Base-by-base conservation (phyloP, 2,329 filamentous ascomycete genomes). In the Botrytis porri region DNA sequence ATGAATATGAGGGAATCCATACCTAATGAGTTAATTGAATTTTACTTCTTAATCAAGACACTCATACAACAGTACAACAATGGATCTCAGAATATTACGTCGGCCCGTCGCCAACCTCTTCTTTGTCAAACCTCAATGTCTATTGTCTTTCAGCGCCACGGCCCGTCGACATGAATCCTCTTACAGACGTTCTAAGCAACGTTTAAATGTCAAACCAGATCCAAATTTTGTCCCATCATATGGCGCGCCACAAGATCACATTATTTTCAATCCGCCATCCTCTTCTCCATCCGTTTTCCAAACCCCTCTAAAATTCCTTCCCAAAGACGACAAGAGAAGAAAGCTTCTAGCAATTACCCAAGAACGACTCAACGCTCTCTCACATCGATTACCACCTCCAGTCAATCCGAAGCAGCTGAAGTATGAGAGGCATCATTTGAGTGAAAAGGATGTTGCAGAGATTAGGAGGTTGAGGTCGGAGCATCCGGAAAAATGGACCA, bases 241-340 rank as follows among this genome's bases (percentile, higher is more conserved):
- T 60, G 75, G 83, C 80, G 76, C 82, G 79, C 75, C 80, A 75
- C 79, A 82, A 76, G 80, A 84, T 77, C 81, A 83, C 73, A 85
- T 89, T 79, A 84, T 89, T 80, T 88, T 87, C 83, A 88, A 88
- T 82, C 87, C 87, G 59, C 87, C 87, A 39, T 82, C 86, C 25
- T 84, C 87, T 16, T 83, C 84, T 72, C 83, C 86, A 4, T 86
- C 87, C n/a, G 88, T 89, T 73, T 85, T 85, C 78, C 87, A 91
- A 82, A 91, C 89, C n/a, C 89, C 89, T 73, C 86, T 89, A 82
- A 87, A 89, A 80, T 91, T 91, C 82, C 86, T 91, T 43, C 89
- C 89, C 71, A 85, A 84, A 75, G 79, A 81, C 57, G 80, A 82
- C 72, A 80, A 80, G 73, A 77, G 80, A 66, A 78, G 77, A 69